Percentiles rank a stretch among this genome's conserved stretches.
These are phyloP conservation scores for Dictyostelium citrinum DNA, from an alignment of 78 protist species.

Conservation along the genomic window DNA sequence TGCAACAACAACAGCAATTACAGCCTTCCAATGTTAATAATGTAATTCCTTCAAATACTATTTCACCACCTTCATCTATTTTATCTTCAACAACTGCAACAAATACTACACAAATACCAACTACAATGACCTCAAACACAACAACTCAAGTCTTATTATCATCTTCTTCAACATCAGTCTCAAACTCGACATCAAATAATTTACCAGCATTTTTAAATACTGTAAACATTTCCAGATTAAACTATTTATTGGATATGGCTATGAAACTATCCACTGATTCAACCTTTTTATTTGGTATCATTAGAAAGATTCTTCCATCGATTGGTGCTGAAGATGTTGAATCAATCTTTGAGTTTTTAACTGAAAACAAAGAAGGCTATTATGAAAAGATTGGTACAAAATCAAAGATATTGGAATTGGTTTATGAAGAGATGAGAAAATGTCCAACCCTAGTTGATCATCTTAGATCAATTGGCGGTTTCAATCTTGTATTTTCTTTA, in stretches of 20 bases:
- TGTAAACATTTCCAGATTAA: conserved; percentile 13
- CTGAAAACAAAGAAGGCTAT: conserved; percentile 14
- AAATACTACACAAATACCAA: neutral
- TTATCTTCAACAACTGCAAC: neutral
- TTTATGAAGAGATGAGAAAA: conserved; percentile 73
- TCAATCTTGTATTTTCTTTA: conserved; percentile 62
- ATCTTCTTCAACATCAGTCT: neutral
- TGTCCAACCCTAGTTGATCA: conserved; percentile 40
- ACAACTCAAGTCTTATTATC: neutral
- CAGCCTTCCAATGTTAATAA: neutral
- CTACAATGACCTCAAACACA: neutral
- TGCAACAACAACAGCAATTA: neutral
- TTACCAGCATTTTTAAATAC: neutral
- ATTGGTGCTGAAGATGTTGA: conserved; percentile 26
- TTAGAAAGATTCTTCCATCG: conserved; percentile 54
- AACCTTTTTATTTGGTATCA: conserved; percentile 2
- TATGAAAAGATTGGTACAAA: conserved; percentile 27
- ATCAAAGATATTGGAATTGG: conserved; percentile 34
- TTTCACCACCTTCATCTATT: neutral
- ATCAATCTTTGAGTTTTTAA: conserved; percentile 45
- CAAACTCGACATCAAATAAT: neutral
- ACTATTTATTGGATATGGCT: conserved; percentile 46
- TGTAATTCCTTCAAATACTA: neutral
- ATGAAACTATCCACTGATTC: neutral
- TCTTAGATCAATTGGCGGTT: conserved; percentile 61